These are phyloP conservation scores for Aspergillus texensis DNA, from an alignment of 2,329 filamentous ascomycete genomes.

Conservation along the genomic window DNA sequence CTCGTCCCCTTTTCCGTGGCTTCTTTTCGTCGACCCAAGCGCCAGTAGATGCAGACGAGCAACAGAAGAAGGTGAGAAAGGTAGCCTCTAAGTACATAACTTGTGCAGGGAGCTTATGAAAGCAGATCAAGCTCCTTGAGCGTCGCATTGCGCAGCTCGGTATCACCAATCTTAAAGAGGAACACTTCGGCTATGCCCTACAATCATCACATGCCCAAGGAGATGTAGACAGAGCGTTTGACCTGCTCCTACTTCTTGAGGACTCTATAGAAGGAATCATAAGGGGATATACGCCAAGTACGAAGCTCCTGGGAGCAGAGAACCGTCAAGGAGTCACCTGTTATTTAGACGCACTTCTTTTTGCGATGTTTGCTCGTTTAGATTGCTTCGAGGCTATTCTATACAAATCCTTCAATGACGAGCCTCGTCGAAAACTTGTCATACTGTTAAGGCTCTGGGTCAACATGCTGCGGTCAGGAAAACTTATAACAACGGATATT, in stretches of 20 bases:
- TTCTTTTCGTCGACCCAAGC: conserved; percentile 34
- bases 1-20: conserved; percentile 31
- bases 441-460: conserved; percentile 85
- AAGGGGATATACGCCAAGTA: conserved; percentile 70
- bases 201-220: conserved; percentile 66
- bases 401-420: conserved; percentile 75
- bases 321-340: conserved; percentile 90
- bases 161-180: conserved; percentile 59
- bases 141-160: conserved; percentile 56
- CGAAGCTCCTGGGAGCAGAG: conserved; percentile 78
- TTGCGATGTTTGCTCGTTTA: conserved; percentile 91
- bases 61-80: conserved; percentile 38
- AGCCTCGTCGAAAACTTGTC: conserved; percentile 72
- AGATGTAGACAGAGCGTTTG: conserved; percentile 72
- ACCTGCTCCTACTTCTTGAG: conserved; percentile 76
- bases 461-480: conserved; percentile 83
- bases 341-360: conserved; percentile 87
- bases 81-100: neutral
- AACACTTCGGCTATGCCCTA: conserved; percentile 66
- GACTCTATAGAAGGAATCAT: conserved; percentile 81
- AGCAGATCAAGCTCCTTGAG: conserved; percentile 56
- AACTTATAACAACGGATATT: conserved; percentile 81
- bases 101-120: conserved; percentile 16
- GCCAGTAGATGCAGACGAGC: conserved; percentile 28
- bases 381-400: conserved; percentile 93